Base-by-base conservation (phyloP, 495 filamentous ascomycete genomes). In the Hypomontagnella submonticulosa region DNA sequence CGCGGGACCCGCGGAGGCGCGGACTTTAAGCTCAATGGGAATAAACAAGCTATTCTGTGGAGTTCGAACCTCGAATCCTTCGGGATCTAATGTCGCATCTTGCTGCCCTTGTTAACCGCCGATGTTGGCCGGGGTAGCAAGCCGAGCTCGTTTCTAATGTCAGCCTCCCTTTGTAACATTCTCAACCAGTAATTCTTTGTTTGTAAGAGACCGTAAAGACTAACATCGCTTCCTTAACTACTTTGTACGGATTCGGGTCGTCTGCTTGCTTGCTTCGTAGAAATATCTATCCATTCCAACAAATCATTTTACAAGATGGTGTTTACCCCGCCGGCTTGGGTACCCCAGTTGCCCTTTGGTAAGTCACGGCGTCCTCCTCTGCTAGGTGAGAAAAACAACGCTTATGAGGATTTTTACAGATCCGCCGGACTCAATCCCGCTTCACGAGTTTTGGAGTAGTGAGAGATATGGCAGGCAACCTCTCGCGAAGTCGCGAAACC, bases 361-460 rank as follows among this genome's bases (percentile, higher is more conserved):
- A 66, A 37, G 79, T 72, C 5, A 15, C 11, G 15, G 32, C 18
- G 60, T 41, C 15, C 12, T 15, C 71, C 60, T 10, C 10, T 15
- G 32, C n/a, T 44, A 32, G 7, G 48, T 30, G 40, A 63, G 19
- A 40, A 23, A 0, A n/a, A 10, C 33, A 46, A 30, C 13, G 32
- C 57, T 71, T 34, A 73, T 44, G 8, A 40, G 1, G 13, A 27
- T 8, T 15, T 44, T 30, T 15, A 4, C 42, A 83, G 84, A 88
- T 32, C 82, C 89, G 2, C 91, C 91, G 4, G 92, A 96, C 70
- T 86, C 87, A 23, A 82, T 96, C 62, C 83, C 92, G 0, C 81
- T 97, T 52, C 80, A 83, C 66, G 88, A 96, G 43, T 96, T 96
- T 74, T 90, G 95, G 82, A 83, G 87, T 42, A 84, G 86, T 61